phyloP scores from a whole-genome alignment of 2,329 filamentous ascomycete species.

The Talaromyces sp. region DNA sequence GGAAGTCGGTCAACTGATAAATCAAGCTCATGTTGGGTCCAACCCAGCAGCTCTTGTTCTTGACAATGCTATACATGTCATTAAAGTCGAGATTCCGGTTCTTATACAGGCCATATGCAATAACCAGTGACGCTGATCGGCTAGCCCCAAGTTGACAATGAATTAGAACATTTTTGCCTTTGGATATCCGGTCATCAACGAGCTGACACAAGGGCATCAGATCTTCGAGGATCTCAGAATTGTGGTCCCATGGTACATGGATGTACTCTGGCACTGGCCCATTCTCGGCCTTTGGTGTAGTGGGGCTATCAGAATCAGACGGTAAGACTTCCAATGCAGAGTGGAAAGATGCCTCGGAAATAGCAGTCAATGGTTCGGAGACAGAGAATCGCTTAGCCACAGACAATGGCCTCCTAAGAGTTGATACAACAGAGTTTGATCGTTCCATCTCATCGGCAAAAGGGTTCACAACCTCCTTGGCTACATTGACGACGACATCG shows the following conservation, averaged over 20 bases:
- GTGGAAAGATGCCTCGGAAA: conserved; percentile 44
- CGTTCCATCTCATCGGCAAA: conserved; percentile 34
- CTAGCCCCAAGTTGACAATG: conserved; percentile 63
- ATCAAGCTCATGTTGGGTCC: conserved; percentile 66
- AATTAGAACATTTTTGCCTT: conserved; percentile 57
- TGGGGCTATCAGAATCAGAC: conserved; percentile 23
- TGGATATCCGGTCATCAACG: conserved; percentile 54
- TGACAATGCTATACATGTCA: conserved; percentile 60
- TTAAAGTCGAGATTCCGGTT: conserved; percentile 59
- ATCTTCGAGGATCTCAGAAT: conserved; percentile 62
- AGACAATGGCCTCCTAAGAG: conserved; percentile 39
- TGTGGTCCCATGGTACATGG: conserved; percentile 63
- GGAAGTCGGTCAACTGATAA: conserved; percentile 63
- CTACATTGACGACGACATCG: conserved; percentile 61
- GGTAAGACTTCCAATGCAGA: conserved; percentile 43
- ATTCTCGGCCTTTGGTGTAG: conserved; percentile 25
- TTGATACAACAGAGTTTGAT: conserved; percentile 37
- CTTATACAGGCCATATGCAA: conserved; percentile 62
- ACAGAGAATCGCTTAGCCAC: conserved; percentile 28
- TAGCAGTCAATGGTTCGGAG: conserved; percentile 40
- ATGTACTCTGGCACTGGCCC: conserved; percentile 55
- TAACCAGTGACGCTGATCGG: conserved; percentile 60
- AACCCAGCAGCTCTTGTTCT: conserved; percentile 61
- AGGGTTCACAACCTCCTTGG: conserved; percentile 60
- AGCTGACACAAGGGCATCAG: conserved; percentile 55